These are phyloP conservation scores for Podaxis pistillaris DNA, from an alignment of 768 basidiomycete genomes.

Conservation along the genomic window DNA sequence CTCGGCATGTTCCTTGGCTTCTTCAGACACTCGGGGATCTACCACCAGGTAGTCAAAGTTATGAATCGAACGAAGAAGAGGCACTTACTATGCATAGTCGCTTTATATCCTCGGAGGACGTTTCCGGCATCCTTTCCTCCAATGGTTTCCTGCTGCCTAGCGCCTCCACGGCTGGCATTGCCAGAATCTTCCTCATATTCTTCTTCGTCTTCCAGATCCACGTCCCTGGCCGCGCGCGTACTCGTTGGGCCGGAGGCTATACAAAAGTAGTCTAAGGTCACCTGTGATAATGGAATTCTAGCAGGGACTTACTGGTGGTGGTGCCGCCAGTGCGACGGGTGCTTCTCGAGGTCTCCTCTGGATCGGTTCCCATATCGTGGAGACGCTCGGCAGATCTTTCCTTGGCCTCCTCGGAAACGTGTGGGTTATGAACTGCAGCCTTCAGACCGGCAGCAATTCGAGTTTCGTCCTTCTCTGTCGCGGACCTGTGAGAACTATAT, in stretches of 20 bases:
- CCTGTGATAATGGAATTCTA: neutral
- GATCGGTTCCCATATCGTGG: slow-evolving; percentile 28
- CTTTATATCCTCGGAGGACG: slow-evolving; percentile 30
- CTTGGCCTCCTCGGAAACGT: slow-evolving; percentile 56
- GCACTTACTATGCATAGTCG: slow-evolving; percentile 26
- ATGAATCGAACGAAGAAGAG: neutral
- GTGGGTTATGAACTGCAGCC: slow-evolving; percentile 57
- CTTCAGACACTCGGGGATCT: slow-evolving; percentile 20
- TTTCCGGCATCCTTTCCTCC: slow-evolving; percentile 15
- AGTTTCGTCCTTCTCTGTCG: slow-evolving; percentile 17
- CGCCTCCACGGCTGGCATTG: no score
- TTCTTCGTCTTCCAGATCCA: neutral
- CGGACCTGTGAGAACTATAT: no score
- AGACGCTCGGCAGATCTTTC: slow-evolving; percentile 44
- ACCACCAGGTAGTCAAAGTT: neutral
- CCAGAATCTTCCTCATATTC: slow-evolving; percentile 8
- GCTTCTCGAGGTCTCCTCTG: neutral
- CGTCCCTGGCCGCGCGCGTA: neutral
- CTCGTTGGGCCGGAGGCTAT: neutral
- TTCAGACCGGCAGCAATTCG: slow-evolving; percentile 48
- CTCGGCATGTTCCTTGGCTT: slow-evolving; percentile 18
- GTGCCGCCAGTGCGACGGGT: neutral
- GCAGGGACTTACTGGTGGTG: neutral
- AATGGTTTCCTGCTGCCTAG: neutral
- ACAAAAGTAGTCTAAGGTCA: neutral